Percentiles rank a stretch among this genome's conserved stretches.
Evolutionary conservation across 2,329 filamentous ascomycete genomes (phyloP).

Genomic region (Monilinia vaccinii-corymbosi): DNA sequence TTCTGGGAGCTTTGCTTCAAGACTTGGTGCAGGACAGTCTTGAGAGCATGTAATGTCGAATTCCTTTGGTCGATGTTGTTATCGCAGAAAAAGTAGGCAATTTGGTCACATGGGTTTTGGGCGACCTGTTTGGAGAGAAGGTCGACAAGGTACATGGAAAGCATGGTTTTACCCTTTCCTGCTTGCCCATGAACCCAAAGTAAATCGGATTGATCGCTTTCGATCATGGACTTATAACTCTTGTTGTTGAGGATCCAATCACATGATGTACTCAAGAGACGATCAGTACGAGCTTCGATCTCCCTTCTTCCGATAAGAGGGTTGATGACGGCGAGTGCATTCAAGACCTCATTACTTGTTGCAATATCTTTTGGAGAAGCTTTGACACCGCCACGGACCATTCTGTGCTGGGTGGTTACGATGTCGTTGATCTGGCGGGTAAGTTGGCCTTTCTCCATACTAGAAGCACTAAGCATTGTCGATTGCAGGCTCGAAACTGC

Average conservation of each 20-base stretch:
- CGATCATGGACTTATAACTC: conserved; percentile 2
- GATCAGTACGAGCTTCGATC: conserved; percentile 8
- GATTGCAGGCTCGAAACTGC: conserved; percentile 3
- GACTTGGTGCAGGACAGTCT: conserved; percentile 7
- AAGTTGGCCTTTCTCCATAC: conserved; percentile 5
- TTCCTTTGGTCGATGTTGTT: conserved; percentile 7
- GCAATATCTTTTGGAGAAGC: background rate
- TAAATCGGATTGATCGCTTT: conserved; percentile 9
- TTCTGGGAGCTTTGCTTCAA: conserved; percentile 4
- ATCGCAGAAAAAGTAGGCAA: conserved; percentile 9
- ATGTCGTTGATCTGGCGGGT: conserved; percentile 9
- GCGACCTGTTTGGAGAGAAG: conserved; percentile 6
- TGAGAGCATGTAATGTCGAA: conserved; percentile 8
- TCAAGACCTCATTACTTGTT: conserved; percentile 1
- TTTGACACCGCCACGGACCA: background rate
- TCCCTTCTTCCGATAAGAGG: background rate
- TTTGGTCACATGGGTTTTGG: conserved; percentile 4
- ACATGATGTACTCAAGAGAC: conserved; percentile 7
- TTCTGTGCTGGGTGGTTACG: conserved; percentile 9
- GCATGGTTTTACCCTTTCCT: conserved; percentile 12
- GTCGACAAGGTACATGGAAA: conserved; percentile 9
- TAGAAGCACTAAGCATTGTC: background rate
- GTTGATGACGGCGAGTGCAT: conserved; percentile 8
- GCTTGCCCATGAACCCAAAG: conserved; percentile 9
- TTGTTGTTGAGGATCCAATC: conserved; percentile 8